Evolutionary conservation across 352 stramenopile genomes (phyloP).

Genomic region (Phytophthora capsici): DNA sequence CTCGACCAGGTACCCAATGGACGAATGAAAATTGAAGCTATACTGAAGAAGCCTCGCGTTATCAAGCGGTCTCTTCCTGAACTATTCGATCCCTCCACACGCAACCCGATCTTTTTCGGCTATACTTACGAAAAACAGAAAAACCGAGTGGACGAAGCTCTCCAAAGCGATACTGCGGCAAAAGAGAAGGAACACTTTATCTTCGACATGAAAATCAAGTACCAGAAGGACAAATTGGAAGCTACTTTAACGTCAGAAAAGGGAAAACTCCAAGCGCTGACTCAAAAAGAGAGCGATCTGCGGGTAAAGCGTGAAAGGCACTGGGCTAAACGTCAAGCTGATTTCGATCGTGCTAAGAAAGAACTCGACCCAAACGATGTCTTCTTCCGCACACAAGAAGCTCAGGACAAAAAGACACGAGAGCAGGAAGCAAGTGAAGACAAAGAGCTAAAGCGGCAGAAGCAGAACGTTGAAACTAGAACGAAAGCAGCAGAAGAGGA

Average conservation of each 20-base stretch:
- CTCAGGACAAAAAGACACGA: conserved; percentile 61
- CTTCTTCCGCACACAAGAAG: conserved; percentile 77
- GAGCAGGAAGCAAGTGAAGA: conserved; percentile 68
- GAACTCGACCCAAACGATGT: conserved; percentile 80
- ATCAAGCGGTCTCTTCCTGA: conserved; percentile 54
- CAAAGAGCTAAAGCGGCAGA: conserved; percentile 51
- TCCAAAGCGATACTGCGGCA: conserved; percentile 38
- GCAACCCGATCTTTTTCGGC: conserved; percentile 78
- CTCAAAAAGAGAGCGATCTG: conserved; percentile 55
- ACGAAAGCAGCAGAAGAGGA: conserved; percentile 53
- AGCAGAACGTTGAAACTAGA: conserved; percentile 45
- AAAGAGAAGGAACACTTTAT: conserved; percentile 49
- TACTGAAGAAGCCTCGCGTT: conserved; percentile 54
- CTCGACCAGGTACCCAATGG: conserved; percentile 14
- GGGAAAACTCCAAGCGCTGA: conserved; percentile 62
- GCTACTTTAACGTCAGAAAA: conserved; percentile 44
- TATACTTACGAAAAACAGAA: conserved; percentile 55
- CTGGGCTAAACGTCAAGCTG: conserved; percentile 63
- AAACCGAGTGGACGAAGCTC: conserved; percentile 45
- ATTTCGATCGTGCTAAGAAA: conserved; percentile 72
- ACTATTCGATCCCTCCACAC: conserved; percentile 49
- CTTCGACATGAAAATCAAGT: conserved; percentile 62
- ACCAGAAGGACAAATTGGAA: conserved; percentile 45
- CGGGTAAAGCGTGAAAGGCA: conserved; percentile 62
- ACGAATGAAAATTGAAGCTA: conserved; percentile 35